Conservation (phyloP, 805 yeast species). For the Candida methanosorbosa region DNA sequence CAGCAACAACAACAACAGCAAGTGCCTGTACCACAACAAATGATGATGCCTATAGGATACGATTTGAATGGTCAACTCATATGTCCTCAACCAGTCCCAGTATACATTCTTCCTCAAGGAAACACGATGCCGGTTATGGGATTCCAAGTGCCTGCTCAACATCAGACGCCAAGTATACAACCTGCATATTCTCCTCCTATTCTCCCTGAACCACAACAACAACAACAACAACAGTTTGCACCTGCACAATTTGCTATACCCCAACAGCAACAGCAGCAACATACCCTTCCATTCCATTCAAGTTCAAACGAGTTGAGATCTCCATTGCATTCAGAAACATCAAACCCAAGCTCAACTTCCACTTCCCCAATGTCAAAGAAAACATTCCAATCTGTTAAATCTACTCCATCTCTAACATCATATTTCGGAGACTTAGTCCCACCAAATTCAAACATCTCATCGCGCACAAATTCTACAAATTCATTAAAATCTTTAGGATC, state of each 20-base stretch:
- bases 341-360: background rate
- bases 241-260: background rate
- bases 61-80: conserved; percentile 22
- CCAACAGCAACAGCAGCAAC: conserved; percentile 1
- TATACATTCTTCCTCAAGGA: conserved; percentile 19
- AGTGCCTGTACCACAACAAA: background rate
- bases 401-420: conserved; percentile 12
- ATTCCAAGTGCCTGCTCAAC: background rate
- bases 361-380: conserved; percentile 6
- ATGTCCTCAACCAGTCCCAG: conserved; percentile 22
- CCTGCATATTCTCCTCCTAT: too few species aligned
- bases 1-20: conserved; percentile 6
- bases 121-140: conserved; percentile 11
- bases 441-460: conserved; percentile 20
- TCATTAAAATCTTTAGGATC: conserved; percentile 24
- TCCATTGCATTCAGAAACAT: conserved; percentile 6
- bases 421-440: conserved; percentile 16
- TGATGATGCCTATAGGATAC: conserved; percentile 21
- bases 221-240: conserved; percentile 1
- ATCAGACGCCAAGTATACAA: conserved; percentile 4
- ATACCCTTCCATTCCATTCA: background rate
- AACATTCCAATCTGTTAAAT: conserved; percentile 12
- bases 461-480: conserved; percentile 23
- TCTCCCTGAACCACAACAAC: background rate
- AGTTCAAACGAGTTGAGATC: background rate